Evolutionary conservation across 2,329 filamentous ascomycete species (phyloP).

Genomic region (Penicillium concentricum): DNA sequence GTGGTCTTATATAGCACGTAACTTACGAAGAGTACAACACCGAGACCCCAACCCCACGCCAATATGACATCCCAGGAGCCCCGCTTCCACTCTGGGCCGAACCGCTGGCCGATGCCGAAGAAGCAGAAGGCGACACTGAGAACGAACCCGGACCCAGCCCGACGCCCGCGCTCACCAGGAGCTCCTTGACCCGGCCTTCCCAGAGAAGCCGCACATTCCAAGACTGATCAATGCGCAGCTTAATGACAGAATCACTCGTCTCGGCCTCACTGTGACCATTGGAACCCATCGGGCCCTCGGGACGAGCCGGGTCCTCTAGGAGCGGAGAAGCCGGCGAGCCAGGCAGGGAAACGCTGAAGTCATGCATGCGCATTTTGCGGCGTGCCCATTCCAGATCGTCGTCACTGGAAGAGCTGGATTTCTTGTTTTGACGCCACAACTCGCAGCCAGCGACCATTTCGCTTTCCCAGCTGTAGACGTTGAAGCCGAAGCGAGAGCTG

Average conservation of each 20-base stretch:
- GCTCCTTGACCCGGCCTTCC: conserved; percentile 89
- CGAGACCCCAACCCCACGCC: conserved; percentile 44
- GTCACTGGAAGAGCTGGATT: conserved; percentile 35
- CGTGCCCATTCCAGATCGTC: conserved; percentile 46
- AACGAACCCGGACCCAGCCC: conserved; percentile 64
- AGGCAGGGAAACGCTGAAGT: conserved; percentile 23
- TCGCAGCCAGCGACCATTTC: conserved; percentile 90
- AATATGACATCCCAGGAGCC: conserved; percentile 34
- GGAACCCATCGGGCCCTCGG: conserved; percentile 8
- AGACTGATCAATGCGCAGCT: conserved; percentile 85
- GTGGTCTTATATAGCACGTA: not conserved
- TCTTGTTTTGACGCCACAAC: conserved; percentile 69
- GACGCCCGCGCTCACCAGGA: conserved; percentile 87
- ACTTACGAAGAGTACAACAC: conserved; percentile 43
- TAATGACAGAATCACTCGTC: conserved; percentile 80
- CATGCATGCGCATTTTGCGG: conserved; percentile 35
- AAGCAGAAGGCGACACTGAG: conserved; percentile 27
- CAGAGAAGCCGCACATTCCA: conserved; percentile 82
- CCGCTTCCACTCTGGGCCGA: conserved; percentile 30
- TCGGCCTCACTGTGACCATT: conserved; percentile 49
- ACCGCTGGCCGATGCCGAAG: conserved; percentile 23
- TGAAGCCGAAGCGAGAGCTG: conserved; percentile 92
- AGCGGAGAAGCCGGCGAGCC: conserved; percentile 19
- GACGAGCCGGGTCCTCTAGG: conserved; percentile 15
- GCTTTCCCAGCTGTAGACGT: conserved; percentile 97